Conservation (phyloP, 1,139 yeast genomes). For the Pichiaceae sp. region DNA sequence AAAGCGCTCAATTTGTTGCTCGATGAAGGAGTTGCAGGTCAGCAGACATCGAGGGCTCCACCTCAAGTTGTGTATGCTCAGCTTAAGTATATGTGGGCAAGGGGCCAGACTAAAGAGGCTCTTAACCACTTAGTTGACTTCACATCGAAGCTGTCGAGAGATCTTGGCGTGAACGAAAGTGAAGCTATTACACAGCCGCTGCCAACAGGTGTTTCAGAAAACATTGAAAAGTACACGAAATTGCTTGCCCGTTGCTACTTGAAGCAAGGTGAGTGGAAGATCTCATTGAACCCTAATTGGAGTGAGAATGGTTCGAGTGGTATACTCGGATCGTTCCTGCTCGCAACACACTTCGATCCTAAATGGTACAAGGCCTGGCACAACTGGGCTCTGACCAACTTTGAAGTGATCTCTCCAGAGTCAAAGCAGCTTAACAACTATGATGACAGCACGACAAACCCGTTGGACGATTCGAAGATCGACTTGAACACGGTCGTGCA, state of each 20-base stretch:
- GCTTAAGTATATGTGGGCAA: slow-evolving; percentile 94
- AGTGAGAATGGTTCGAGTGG: slow-evolving; percentile 68
- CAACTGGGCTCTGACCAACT: slow-evolving; percentile 97
- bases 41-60: slow-evolving; percentile 59
- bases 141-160: slow-evolving; percentile 85
- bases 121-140: slow-evolving; percentile 79
- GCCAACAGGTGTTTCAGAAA: slow-evolving; percentile 69
- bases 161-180: slow-evolving; percentile 70
- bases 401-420: slow-evolving; percentile 75
- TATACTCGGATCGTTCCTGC: slow-evolving; percentile 80
- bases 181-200: slow-evolving; percentile 85
- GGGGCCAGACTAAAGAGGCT: slow-evolving; percentile 84
- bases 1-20: slow-evolving; percentile 74
- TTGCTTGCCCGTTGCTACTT: slow-evolving; percentile 88
- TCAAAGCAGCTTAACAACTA: slow-evolving; percentile 16
- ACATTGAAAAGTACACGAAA: slow-evolving; percentile 77
- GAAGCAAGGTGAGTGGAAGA: slow-evolving; percentile 98
- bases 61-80: slow-evolving; percentile 98
- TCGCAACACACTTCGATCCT: slow-evolving; percentile 90
- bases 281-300: slow-evolving; percentile 73
- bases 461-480: slow-evolving; percentile 16
- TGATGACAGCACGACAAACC: slow-evolving; percentile 8
- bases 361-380: slow-evolving; percentile 99
- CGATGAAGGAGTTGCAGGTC: slow-evolving; percentile 39
- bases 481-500: slow-evolving; percentile 38